Percentiles rank a stretch among this genome's conserved stretches.
phyloP scores from a whole-genome alignment of 257 asterid genomes.

The Perilla frutescens region DNA sequence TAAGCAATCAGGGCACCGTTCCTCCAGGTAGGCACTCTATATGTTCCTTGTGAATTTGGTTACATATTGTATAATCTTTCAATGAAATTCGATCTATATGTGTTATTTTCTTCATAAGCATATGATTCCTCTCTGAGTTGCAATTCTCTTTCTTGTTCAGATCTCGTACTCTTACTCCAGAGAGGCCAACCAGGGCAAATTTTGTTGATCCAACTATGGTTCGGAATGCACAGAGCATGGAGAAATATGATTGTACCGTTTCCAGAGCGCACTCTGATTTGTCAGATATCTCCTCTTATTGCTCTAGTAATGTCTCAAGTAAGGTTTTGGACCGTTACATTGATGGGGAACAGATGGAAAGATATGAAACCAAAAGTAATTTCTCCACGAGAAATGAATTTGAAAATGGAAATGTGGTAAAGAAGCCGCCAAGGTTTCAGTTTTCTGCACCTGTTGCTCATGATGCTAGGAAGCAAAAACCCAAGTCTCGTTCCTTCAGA shows the following conservation, averaged over 20 bases:
- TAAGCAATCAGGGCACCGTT: slow-evolving; percentile 54
- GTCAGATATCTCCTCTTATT: slow-evolving; percentile 73
- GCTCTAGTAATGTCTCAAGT: slow-evolving; percentile 81
- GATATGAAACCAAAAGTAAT: slow-evolving; percentile 42
- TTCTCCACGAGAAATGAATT: slow-evolving; percentile 47
- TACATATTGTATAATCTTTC: slow-evolving; percentile 10
- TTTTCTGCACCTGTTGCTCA: slow-evolving; percentile 50
- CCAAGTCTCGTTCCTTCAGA: slow-evolving; percentile 82
- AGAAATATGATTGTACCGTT: slow-evolving; percentile 46
- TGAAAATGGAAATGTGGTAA: slow-evolving; percentile 52
- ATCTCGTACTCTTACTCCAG: slow-evolving; percentile 73
- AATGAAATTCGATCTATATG: background rate
- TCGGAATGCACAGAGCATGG: slow-evolving; percentile 48
- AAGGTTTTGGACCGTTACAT: slow-evolving; percentile 87
- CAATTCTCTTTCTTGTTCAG: slow-evolving; percentile 42
- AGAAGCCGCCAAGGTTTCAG: slow-evolving; percentile 66
- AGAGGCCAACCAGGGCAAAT: slow-evolving; percentile 62
- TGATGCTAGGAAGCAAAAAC: slow-evolving; percentile 69
- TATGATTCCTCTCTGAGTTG: slow-evolving; percentile 20
- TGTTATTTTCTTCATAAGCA: slow-evolving; percentile 10
- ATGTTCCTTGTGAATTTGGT: background rate
- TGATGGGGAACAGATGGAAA: slow-evolving; percentile 82
- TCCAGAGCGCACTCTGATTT: slow-evolving; percentile 58
- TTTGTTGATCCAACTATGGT: slow-evolving; percentile 45
- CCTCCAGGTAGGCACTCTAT: slow-evolving; percentile 61